Conservation (phyloP, 2,329 filamentous ascomycete species). For the Colletotrichum sidae region DNA sequence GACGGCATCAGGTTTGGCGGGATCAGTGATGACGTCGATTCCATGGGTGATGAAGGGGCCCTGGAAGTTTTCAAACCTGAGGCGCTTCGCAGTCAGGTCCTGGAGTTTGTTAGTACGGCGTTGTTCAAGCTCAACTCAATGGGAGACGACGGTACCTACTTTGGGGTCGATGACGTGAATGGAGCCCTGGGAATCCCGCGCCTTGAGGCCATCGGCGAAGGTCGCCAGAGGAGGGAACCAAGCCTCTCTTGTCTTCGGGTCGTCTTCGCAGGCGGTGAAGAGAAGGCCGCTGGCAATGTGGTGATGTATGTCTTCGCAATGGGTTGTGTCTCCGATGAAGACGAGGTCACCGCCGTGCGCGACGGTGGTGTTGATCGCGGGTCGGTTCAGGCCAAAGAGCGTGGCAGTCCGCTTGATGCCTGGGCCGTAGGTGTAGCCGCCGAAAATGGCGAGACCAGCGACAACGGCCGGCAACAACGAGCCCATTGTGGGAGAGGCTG, state of each 20-base stretch:
- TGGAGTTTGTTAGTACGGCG: constrained; percentile 41
- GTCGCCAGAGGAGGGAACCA: constrained; percentile 65
- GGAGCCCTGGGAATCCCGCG: constrained; percentile 51
- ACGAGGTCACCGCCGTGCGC: constrained; percentile 46
- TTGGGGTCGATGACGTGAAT: constrained; percentile 66
- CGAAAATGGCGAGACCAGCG: constrained; percentile 25
- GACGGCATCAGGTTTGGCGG: constrained; percentile 54
- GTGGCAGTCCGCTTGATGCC: constrained; percentile 6
- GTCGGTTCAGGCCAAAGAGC: constrained; percentile 45
- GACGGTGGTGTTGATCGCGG: constrained; percentile 39
- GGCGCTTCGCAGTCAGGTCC: constrained; percentile 43
- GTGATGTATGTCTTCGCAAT: constrained; percentile 72
- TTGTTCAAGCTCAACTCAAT: constrained; percentile 33
- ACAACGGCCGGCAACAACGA: constrained; percentile 22
- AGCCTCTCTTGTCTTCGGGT: constrained; percentile 52
- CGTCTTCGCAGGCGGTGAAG: constrained; percentile 67
- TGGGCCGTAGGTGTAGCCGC: constrained; percentile 22
- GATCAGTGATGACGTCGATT: constrained; percentile 68
- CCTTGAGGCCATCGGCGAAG: constrained; percentile 54
- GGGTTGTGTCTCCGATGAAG: constrained; percentile 61
- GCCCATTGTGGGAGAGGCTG: constrained; percentile 11
- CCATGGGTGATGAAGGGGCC: constrained; percentile 69
- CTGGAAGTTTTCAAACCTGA: constrained; percentile 63
- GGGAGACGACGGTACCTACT: constrained; percentile 44
- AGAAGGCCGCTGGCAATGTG: constrained; percentile 59